Conservation (phyloP, 2,329 filamentous ascomycete species). For the Scedosporium boydii region DNA sequence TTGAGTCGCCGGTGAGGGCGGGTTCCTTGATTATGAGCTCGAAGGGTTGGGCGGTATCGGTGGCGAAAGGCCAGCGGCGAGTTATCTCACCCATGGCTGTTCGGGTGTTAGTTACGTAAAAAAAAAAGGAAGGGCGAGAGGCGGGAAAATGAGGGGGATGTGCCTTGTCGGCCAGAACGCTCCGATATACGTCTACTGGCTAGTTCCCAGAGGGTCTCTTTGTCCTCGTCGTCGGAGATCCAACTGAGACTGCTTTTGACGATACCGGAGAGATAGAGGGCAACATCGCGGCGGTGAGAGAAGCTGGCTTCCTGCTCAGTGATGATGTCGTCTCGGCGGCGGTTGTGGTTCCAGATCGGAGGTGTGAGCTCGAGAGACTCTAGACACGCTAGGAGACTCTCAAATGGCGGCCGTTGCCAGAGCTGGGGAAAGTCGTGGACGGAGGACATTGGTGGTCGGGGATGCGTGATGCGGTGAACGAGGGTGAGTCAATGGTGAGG, state of each 20-base stretch:
- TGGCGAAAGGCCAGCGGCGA: slow-evolving; percentile 42
- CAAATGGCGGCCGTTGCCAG: slow-evolving; percentile 63
- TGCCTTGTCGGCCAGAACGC: slow-evolving; percentile 68
- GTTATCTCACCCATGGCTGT: slow-evolving; percentile 48
- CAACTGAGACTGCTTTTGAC: slow-evolving; percentile 58
- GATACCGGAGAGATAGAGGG: slow-evolving; percentile 59
- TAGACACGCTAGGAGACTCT: slow-evolving; percentile 56
- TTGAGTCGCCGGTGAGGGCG: slow-evolving; percentile 73
- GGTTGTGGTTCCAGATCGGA: slow-evolving; percentile 50
- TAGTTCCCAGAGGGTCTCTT: slow-evolving; percentile 64
- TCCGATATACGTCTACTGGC: slow-evolving; percentile 76
- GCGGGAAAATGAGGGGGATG: slow-evolving; percentile 8
- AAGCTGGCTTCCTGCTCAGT: slow-evolving; percentile 23
- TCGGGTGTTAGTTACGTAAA: neutral
- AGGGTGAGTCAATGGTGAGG: neutral
- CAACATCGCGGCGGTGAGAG: slow-evolving; percentile 32
- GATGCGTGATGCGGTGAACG: neutral
- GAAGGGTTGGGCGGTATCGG: slow-evolving; percentile 29
- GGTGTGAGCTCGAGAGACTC: slow-evolving; percentile 56
- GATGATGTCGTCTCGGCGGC: slow-evolving; percentile 29
- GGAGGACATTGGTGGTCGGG: neutral
- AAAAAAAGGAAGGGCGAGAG: neutral
- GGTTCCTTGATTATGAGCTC: slow-evolving; percentile 74
- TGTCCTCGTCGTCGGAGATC: slow-evolving; percentile 56
- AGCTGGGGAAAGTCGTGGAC: slow-evolving; percentile 57